Evolutionary conservation across 129 eudicot species (phyloP).

Genomic region (Flaveria brownii): DNA sequence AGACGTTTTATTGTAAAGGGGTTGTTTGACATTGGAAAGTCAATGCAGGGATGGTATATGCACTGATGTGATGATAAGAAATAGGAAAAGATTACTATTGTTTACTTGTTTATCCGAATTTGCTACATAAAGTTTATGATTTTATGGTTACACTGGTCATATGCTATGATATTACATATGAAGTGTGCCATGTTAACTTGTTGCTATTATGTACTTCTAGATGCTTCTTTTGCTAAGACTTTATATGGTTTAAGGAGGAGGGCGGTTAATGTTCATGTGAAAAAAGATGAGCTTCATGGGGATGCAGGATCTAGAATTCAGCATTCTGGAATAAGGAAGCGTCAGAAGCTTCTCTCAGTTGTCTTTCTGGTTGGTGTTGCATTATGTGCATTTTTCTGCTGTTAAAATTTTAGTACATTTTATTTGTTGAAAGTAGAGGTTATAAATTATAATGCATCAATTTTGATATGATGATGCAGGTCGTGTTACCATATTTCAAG

Average conservation of each 20-base stretch:
- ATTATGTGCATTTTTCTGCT: neutral
- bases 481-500: slow-evolving; percentile 88
- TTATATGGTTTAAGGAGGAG: slow-evolving; percentile 93
- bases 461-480: slow-evolving; percentile 52
- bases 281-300: slow-evolving; percentile 39
- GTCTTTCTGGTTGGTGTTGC: slow-evolving; percentile 68
- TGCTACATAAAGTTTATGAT: neutral
- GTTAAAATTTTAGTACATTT: neutral
- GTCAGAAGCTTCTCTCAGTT: slow-evolving; percentile 88
- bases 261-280: slow-evolving; percentile 55
- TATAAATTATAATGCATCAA: neutral
- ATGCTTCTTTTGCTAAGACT: slow-evolving; percentile 96
- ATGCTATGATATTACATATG: neutral
- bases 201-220: slow-evolving; percentile 48
- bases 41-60: no score
- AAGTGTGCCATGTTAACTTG: neutral
- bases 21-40: no score
- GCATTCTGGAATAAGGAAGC: slow-evolving; percentile 66
- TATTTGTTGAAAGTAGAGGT: neutral
- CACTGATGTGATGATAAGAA: neutral
- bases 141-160: slow-evolving; percentile 5
- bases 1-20: no score
- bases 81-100: neutral
- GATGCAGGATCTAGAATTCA: slow-evolving; percentile 50
- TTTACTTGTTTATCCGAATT: neutral